These are phyloP conservation scores for Beauveria asiatica DNA, from an alignment of 2,329 filamentous ascomycete species.

Conservation along the genomic window DNA sequence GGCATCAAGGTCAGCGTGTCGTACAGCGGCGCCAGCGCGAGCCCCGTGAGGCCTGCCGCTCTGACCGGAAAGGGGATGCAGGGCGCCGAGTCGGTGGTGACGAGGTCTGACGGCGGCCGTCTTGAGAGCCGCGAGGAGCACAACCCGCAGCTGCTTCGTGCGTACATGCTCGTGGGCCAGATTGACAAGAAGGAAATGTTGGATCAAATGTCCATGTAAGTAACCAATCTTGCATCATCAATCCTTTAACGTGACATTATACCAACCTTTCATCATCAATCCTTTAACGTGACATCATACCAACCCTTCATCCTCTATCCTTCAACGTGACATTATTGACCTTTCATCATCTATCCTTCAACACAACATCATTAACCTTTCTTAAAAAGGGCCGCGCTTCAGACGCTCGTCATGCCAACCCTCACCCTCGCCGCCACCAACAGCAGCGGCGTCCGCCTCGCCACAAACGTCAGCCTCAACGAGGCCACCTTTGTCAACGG, in stretches of 20 bases:
- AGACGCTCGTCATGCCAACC: conserved; percentile 58
- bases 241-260: too few species aligned
- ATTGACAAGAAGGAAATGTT: conserved; percentile 51
- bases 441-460: conserved; percentile 40
- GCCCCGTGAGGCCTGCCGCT: conserved; percentile 19
- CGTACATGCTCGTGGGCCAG: conserved; percentile 60
- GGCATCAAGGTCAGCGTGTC: conserved; percentile 47
- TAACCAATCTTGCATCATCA: background rate
- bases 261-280: background rate
- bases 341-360: too few species aligned
- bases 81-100: background rate
- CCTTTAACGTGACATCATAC: too few species aligned
- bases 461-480: conserved; percentile 58
- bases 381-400: conserved; percentile 42
- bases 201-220: conserved; percentile 53
- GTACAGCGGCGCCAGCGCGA: conserved; percentile 42
- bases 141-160: conserved; percentile 43
- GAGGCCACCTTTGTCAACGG: conserved; percentile 65
- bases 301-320: too few species aligned
- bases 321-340: background rate
- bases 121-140: conserved; percentile 10
- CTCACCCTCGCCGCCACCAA: conserved; percentile 56
- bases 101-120: background rate
- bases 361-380: background rate
- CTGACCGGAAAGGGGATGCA: conserved; percentile 19